These are phyloP conservation scores for Leucocoprinus birnbaumii DNA, from an alignment of 768 basidiomycete species.

Conservation along the genomic window DNA sequence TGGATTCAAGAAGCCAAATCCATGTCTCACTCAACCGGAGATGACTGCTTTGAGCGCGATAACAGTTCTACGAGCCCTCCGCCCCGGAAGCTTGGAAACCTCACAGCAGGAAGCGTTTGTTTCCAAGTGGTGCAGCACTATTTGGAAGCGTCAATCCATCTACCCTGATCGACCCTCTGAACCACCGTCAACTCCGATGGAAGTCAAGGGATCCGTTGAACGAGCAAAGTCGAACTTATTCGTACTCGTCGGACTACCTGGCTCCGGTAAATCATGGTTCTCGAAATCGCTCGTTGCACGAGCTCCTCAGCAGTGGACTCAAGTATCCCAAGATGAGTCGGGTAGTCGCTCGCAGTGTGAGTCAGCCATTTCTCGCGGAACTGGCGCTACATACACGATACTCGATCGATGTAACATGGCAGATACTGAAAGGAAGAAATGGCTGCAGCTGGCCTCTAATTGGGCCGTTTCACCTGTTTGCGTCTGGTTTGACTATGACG, in stretches of 20 bases:
- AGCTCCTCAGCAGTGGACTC: constrained; percentile 38
- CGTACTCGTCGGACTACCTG: constrained; percentile 59
- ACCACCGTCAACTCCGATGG: constrained; percentile 43
- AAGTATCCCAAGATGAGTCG: constrained; percentile 55
- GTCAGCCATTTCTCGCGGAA: constrained; percentile 39
- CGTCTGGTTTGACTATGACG: constrained; percentile 54
- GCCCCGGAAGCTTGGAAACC: constrained; percentile 59
- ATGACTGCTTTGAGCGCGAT: constrained; percentile 50
- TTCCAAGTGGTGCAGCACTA: constrained; percentile 51
- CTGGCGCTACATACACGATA: constrained; percentile 35
- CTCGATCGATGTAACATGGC: constrained; percentile 59
- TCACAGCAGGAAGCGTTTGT: constrained; percentile 55
- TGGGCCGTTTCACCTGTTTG: constrained; percentile 45
- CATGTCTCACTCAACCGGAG: constrained; percentile 40
- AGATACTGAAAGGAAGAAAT: constrained; percentile 40
- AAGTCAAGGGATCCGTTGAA: constrained; percentile 38
- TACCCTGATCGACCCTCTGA: constrained; percentile 49
- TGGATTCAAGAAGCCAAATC: constrained; percentile 45
- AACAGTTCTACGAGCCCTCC: constrained; percentile 38
- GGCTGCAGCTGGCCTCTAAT: constrained; percentile 47
- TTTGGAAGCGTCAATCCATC: constrained; percentile 56
- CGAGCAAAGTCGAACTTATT: constrained; percentile 35
- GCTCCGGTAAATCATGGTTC: constrained; percentile 60
- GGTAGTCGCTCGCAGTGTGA: constrained; percentile 50
- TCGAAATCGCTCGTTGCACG: constrained; percentile 44